Conservation (phyloP, 768 basidiomycete species). For the Cyclocybe cylindracea region DNA sequence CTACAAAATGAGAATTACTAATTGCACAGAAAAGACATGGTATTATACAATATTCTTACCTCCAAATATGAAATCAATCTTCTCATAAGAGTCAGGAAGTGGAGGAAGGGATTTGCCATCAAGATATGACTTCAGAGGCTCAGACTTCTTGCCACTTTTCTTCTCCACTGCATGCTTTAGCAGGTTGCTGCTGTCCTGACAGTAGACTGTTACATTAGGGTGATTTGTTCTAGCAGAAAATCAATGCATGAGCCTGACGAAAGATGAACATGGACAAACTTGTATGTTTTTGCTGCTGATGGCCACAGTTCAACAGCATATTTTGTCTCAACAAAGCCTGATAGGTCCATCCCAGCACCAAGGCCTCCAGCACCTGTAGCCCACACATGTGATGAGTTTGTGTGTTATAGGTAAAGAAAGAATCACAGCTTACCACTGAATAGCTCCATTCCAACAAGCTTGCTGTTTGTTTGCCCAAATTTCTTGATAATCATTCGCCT, state of each 20-base stretch:
- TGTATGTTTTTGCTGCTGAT: slow-evolving; percentile 64
- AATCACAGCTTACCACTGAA: slow-evolving; percentile 55
- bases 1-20: slow-evolving; percentile 29
- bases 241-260: not conserved
- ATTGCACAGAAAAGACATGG: not conserved
- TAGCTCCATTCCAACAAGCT: slow-evolving; percentile 62
- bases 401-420: not conserved
- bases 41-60: slow-evolving; percentile 38
- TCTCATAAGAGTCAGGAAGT: slow-evolving; percentile 58
- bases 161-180: slow-evolving; percentile 58
- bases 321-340: slow-evolving; percentile 60
- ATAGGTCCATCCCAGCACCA: slow-evolving; percentile 64
- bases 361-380: slow-evolving; percentile 71
- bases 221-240: slow-evolving; percentile 56
- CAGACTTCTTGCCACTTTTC: slow-evolving; percentile 39
- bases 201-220: slow-evolving; percentile 58
- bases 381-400: not conserved
- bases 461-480: slow-evolving; percentile 38
- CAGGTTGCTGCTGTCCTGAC: slow-evolving; percentile 61
- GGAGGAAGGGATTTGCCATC: slow-evolving; percentile 34
- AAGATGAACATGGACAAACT: slow-evolving; percentile 36
- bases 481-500: slow-evolving; percentile 25
- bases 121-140: slow-evolving; percentile 42
- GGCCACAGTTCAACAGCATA: slow-evolving; percentile 71
- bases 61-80: slow-evolving; percentile 74